Evolutionary conservation across 495 filamentous ascomycete species (phyloP), one percentile per base, ranked within the genome.

Genomic region (Podospora didyma): DNA sequence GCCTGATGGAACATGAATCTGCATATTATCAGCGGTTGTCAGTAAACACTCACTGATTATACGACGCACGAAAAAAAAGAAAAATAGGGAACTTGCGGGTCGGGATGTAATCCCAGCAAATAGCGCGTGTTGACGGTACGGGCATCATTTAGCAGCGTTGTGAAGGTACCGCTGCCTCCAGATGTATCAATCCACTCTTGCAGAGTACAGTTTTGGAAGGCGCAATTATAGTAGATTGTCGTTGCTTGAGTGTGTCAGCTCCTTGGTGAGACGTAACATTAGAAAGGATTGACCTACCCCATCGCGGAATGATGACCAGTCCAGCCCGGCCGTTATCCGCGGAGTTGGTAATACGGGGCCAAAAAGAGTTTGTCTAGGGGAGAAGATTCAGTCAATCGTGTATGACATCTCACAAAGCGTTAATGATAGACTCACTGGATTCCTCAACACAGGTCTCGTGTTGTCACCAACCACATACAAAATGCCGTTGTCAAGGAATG

Each of bases 201-300:
- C 10, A 79, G 54, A 3, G 80, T 85, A 61, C 84, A 87, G 14
- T 63, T 70, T 1, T 80, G 74, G 46, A 73, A 74, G 58, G 79
- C 72, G 64, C 83, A 87, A 70, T 87, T 84, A 72, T 83, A 87
- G 71, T 84, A 87, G 61, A 86, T 86, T 23, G 76, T 78, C 4
- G 82, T 80, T 9, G 84, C 58, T 60, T n/a, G 7, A n/a, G 6
- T 20, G 11, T 1, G 23, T 51, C 6, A 54, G 52, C 17, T 11
- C 6, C 16, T 41, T 39, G 12, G 7, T 12, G 4, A 12, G 12
- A 19, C n/a, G 20, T 21, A 28, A 42, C 20, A 7, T n/a, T n/a
- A 12, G 5, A 16, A 3, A 14, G 9, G 16, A 26, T 20, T 1
- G 46, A 28, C 26, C 26, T 46, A 60, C 58, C 78, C 79, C 80